Percentiles rank a stretch among this genome's conserved stretches.
Conservation (phyloP, 495 filamentous ascomycete species). For the Baudoinia panamericana region DNA sequence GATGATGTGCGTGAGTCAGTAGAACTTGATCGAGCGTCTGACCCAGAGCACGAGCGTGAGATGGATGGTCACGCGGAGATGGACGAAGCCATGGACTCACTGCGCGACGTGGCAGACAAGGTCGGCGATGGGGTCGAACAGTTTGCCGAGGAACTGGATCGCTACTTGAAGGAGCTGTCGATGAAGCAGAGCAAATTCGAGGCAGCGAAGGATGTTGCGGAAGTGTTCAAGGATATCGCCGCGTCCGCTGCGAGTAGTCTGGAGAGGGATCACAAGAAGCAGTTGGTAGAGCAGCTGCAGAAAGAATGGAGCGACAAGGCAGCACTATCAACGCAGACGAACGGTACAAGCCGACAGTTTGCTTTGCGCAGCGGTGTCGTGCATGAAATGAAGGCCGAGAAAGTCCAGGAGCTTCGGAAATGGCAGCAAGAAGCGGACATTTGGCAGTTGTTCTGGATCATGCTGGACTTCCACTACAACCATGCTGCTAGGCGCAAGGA, state of each 20-base stretch:
- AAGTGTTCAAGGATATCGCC: slow-evolving; percentile 19
- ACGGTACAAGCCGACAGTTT: background rate
- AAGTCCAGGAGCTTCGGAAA: slow-evolving; percentile 41
- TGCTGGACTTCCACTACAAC: slow-evolving; percentile 41
- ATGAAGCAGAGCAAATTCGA: slow-evolving; percentile 4
- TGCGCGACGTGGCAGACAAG: slow-evolving; percentile 21
- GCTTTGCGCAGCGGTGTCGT: background rate
- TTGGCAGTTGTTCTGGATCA: slow-evolving; percentile 67
- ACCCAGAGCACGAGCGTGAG: background rate
- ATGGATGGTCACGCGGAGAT: background rate
- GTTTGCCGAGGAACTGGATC: slow-evolving; percentile 20
- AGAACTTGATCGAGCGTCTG: slow-evolving; percentile 3
- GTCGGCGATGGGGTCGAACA: slow-evolving; percentile 22
- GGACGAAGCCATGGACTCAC: slow-evolving; percentile 14
- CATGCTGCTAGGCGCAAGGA: slow-evolving; percentile 26
- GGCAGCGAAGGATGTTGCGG: slow-evolving; percentile 10
- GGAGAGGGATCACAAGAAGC: slow-evolving; percentile 24
- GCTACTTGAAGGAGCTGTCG: slow-evolving; percentile 9
- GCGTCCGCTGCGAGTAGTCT: slow-evolving; percentile 26
- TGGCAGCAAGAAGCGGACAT: slow-evolving; percentile 68
- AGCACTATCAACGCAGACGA: background rate
- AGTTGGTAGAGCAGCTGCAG: slow-evolving; percentile 25
- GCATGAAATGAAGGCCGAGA: slow-evolving; percentile 7
- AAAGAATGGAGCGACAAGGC: slow-evolving; percentile 16
- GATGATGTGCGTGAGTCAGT: slow-evolving; percentile 4